Evolutionary conservation across 805 yeast species (phyloP), one percentile per base, ranked within the genome.

Genomic region (Ogataea pini): DNA sequence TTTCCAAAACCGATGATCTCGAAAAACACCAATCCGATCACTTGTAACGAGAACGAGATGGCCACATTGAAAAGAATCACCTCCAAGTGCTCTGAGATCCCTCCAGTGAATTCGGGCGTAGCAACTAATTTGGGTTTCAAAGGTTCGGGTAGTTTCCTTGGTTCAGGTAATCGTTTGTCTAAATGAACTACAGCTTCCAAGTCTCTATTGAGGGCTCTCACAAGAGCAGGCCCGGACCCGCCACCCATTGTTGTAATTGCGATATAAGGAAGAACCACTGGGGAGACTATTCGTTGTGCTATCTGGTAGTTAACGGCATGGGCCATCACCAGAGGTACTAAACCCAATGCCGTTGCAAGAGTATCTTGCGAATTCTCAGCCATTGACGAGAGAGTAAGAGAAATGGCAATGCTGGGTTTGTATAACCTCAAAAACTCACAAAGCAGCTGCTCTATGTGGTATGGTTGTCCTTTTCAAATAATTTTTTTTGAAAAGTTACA

Each of bases 21-120:
- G 39, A 58, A 53, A 9, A 67, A 48, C 17, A 66, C 64, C 20
- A 68, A 44, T 17, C 43, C 54, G 2, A 64, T 57, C n/a, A 65
- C 47, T 34, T 64, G 62, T 8, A 67, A 43, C 8, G 64, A 57
- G 9, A 64, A 52, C 2, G 69, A 57, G n/a, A 60, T 45, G 3
- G 65, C 51, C 7, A 59, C 12, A 44, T 61, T 56, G 46, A 64
- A 60, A 12, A 55, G 32, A 2, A 54, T 5, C 20, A 43, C 50
- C 20, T 47, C 31, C 14, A 28, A 13, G n/a, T n/a, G n/a, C n/a
- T n/a, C n/a, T n/a, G n/a, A n/a, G n/a, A n/a, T n/a, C n/a, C n/a
- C n/a, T n/a, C n/a, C n/a, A n/a, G n/a, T n/a, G n/a, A n/a, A n/a
- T n/a, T n/a, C n/a, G n/a, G n/a, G n/a, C n/a, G n/a, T n/a, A n/a